A percentile compares a stretch with the other conserved stretches of the same genome.
phyloP scores from a whole-genome alignment of 495 filamentous ascomycete genomes.

The Tuber umbilicatum region DNA sequence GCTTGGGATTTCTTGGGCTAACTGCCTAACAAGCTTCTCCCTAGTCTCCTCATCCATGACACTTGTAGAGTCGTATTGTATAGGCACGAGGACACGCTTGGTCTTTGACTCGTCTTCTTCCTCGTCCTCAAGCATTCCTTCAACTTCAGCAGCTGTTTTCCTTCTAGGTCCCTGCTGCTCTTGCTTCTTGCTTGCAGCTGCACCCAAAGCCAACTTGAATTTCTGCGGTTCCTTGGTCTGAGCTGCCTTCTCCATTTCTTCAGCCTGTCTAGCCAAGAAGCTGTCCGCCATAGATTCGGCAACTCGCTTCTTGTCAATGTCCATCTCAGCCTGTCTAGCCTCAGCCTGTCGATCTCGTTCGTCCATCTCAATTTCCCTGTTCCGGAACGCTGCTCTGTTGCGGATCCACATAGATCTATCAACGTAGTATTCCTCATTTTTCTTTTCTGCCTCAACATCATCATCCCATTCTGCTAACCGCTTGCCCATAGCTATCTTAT shows the following conservation, averaged over 20 bases:
- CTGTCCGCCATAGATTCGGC: conserved; percentile 76
- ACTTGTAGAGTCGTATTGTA: conserved; percentile 75
- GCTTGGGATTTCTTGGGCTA: conserved; percentile 84
- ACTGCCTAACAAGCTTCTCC: conserved; percentile 64
- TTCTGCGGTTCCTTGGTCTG: conserved; percentile 61
- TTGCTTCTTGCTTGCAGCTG: conserved; percentile 71
- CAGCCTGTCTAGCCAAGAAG: conserved; percentile 82
- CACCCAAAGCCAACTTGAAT: conserved; percentile 90
- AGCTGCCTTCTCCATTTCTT: conserved; percentile 63
- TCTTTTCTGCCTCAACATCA: conserved; percentile 66
- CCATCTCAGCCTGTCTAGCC: conserved; percentile 62
- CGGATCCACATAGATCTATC: conserved; percentile 79
- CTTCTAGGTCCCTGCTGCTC: conserved; percentile 59
- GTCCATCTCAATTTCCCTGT: conserved; percentile 66
- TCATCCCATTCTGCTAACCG: conserved; percentile 80
- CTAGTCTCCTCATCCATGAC: conserved; percentile 70
- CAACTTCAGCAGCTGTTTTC: conserved; percentile 85
- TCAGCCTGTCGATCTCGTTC: conserved; percentile 75
- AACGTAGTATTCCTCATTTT: conserved; percentile 72
- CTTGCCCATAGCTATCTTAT: conserved; percentile 66
- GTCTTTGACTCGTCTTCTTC: conserved; percentile 66
- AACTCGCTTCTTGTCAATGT: conserved; percentile 68
- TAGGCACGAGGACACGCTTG: conserved; percentile 78
- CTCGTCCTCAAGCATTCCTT: conserved; percentile 88
- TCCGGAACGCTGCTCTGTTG: conserved; percentile 65